A percentile compares a stretch with the other conserved stretches of the same genome.
phyloP scores from a whole-genome alignment of 2,329 filamentous ascomycete species.

The Stenocarpella maydis region DNA sequence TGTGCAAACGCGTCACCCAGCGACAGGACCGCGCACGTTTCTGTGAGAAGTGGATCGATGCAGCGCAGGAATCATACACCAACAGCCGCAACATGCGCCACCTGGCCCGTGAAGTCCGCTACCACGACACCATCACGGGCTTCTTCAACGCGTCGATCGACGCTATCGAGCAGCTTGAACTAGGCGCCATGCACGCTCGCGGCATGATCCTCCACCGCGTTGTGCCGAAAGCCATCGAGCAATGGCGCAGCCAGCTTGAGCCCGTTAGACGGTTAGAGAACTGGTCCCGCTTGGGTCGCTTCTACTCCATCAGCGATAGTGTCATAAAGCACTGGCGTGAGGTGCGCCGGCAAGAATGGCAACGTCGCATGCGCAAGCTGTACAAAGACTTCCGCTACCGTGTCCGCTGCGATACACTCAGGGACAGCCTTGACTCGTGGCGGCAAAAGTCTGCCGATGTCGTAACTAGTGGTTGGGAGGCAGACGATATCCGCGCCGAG shows the following conservation, averaged over 20 bases:
- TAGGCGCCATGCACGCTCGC: constrained; percentile 29
- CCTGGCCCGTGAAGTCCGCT: constrained; percentile 32
- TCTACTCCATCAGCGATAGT: constrained; percentile 25
- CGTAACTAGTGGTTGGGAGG: constrained; percentile 38
- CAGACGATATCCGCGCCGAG: constrained; percentile 38
- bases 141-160: constrained; percentile 34
- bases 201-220: constrained; percentile 27
- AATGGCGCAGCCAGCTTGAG: constrained; percentile 28
- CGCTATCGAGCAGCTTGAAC: constrained; percentile 33
- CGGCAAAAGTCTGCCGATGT: constrained; percentile 37
- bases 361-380: constrained; percentile 39
- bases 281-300: constrained; percentile 28
- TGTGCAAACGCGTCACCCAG: constrained; percentile 30
- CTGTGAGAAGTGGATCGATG: constrained; percentile 31
- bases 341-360: constrained; percentile 34
- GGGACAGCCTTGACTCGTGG: constrained; percentile 40
- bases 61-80: constrained; percentile 8
- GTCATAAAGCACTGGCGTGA: constrained; percentile 33
- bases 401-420: constrained; percentile 40
- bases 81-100: constrained; percentile 31
- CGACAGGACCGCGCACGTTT: constrained; percentile 33
- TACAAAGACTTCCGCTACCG: constrained; percentile 40
- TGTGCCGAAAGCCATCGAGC: constrained; percentile 27
- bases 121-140: constrained; percentile 35
- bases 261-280: constrained; percentile 22